phyloP scores from a whole-genome alignment of 805 yeast genomes.

The Kuraishia cidri region DNA sequence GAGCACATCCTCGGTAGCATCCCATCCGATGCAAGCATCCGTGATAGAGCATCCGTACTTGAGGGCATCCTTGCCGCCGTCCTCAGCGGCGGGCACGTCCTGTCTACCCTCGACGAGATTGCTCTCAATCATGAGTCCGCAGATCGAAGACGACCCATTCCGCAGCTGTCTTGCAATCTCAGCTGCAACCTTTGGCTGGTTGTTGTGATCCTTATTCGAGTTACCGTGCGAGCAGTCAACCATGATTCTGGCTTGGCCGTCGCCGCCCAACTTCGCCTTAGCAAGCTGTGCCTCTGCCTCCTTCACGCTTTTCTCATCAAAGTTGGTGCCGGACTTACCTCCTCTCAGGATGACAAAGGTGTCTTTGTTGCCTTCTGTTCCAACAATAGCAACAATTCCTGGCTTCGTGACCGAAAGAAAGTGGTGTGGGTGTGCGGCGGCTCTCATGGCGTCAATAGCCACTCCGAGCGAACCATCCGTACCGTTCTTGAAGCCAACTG shows the following conservation, averaged over 20 bases:
- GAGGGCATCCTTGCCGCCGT: constrained; percentile 42
- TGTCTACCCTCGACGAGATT: constrained; percentile 90
- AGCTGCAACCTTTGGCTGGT: constrained; percentile 89
- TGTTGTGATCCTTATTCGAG: constrained; percentile 86
- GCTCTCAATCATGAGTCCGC: constrained; percentile 95
- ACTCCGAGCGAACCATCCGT: constrained; percentile 93
- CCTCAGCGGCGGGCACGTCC: constrained; percentile 56
- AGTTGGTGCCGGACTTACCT: constrained; percentile 90
- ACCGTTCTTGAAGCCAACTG: constrained; percentile 97
- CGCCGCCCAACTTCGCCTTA: constrained; percentile 28
- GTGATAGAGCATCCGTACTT: constrained; percentile 95
- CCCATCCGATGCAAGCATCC: constrained; percentile 95
- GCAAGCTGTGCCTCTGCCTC: constrained; percentile 61
- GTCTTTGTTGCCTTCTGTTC: constrained; percentile 91
- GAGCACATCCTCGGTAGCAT: constrained; percentile 76
- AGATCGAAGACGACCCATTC: constrained; percentile 69
- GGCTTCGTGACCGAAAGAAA: constrained; percentile 96
- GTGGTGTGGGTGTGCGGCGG: constrained; percentile 89
- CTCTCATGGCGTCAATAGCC: constrained; percentile 89
- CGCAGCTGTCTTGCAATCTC: constrained; percentile 77
- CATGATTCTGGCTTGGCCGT: constrained; percentile 57
- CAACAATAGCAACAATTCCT: constrained; percentile 93
- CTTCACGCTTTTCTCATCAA: constrained; percentile 70
- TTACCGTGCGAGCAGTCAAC: constrained; percentile 98
- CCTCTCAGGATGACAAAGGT: constrained; percentile 95